phyloP scores from a whole-genome alignment of 352 stramenopile species.

The Globisporangium viniferum region DNA sequence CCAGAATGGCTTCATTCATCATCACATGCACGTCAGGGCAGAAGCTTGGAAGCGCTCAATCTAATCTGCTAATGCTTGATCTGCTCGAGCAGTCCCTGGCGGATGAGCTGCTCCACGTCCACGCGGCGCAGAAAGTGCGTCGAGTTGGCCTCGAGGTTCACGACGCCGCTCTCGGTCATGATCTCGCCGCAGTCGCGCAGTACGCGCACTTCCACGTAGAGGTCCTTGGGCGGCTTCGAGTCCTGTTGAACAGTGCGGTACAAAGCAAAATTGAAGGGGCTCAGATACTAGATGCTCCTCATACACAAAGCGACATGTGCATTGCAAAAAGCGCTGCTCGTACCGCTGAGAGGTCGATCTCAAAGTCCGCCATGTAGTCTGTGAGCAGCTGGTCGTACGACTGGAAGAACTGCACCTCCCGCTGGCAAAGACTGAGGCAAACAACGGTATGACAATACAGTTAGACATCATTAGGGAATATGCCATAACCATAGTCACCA shows the following conservation, averaged over 20 bases:
- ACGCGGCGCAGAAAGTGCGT: conserved; percentile 87
- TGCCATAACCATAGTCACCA: background rate
- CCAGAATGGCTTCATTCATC: background rate
- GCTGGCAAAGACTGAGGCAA: conserved; percentile 61
- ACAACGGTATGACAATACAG: background rate
- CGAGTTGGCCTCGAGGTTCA: conserved; percentile 85
- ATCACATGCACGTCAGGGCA: too few relatives aligned
- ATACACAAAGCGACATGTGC: background rate
- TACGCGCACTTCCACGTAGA: conserved; percentile 89
- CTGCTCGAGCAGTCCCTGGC: conserved; percentile 82
- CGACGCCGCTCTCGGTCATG: conserved; percentile 87
- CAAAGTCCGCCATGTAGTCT: conserved; percentile 88
- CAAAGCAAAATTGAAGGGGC: background rate
- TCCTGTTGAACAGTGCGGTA: conserved; percentile 33
- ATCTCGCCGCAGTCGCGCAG: conserved; percentile 87
- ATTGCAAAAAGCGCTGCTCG: background rate
- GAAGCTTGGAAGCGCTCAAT: too few relatives aligned
- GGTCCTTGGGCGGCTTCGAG: conserved; percentile 85
- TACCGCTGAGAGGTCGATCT: conserved; percentile 84
- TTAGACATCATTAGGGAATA: background rate
- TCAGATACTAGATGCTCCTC: background rate
- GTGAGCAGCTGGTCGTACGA: conserved; percentile 89
- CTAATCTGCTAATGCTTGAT: conserved; percentile 49
- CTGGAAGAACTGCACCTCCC: conserved; percentile 89
- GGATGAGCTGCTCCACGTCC: conserved; percentile 83